Percentiles rank a stretch among this genome's conserved stretches.
Evolutionary conservation across 805 yeast species (phyloP).

Genomic region (Kodamaea nitidulidarum): DNA sequence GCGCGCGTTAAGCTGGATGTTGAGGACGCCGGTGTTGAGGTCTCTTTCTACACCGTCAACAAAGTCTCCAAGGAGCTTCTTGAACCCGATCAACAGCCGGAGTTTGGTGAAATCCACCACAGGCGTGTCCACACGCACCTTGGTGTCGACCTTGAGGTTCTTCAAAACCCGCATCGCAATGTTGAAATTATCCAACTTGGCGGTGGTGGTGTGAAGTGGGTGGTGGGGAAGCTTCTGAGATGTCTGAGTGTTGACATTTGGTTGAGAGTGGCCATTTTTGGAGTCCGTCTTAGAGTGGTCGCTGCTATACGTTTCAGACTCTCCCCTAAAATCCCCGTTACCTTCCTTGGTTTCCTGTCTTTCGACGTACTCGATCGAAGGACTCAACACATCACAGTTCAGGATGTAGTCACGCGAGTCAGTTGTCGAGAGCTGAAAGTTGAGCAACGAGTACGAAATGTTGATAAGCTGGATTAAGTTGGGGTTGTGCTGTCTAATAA

Average conservation of each 20-base stretch:
- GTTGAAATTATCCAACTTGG: constrained; percentile 1
- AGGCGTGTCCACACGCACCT: constrained; percentile 18
- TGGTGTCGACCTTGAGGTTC: constrained; percentile 24
- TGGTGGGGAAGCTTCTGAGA: no score
- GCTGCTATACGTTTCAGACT: background rate
- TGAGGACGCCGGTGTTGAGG: constrained; percentile 27
- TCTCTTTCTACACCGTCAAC: constrained; percentile 21
- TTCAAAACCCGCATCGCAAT: constrained; percentile 18
- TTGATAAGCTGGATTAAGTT: constrained; percentile 23
- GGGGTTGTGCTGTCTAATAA: constrained; percentile 19
- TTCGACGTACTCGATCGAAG: constrained; percentile 28
- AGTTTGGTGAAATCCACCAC: constrained; percentile 26
- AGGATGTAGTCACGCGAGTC: constrained; percentile 29
- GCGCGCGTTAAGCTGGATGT: constrained; percentile 19
- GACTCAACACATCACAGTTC: constrained; percentile 32
- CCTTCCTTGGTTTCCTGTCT: no score
- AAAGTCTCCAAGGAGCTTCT: constrained; percentile 24
- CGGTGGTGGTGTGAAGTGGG: no score
- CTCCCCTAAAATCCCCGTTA: no score
- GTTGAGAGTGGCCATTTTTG: background rate
- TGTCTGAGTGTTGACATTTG: background rate
- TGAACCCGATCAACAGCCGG: constrained; percentile 29
- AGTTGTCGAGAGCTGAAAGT: constrained; percentile 31
- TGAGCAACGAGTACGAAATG: constrained; percentile 32
- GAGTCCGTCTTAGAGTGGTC: constrained; percentile 2